Evolutionary conservation across 495 filamentous ascomycete genomes (phyloP).

Genomic region (Penicillium paxilli): DNA sequence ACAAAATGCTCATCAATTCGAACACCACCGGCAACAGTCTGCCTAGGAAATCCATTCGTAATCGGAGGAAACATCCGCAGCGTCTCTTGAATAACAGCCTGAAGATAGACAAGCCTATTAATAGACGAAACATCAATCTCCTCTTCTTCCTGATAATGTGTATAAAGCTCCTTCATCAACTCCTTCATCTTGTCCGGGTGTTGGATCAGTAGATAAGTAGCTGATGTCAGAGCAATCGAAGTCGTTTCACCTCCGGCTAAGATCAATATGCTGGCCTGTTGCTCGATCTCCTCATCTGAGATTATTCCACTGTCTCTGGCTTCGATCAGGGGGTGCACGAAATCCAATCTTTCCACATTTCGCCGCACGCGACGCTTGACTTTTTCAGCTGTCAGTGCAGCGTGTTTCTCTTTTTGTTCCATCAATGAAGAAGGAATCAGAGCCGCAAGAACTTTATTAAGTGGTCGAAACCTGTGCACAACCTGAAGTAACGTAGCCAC

Average conservation of each 20-base stretch:
- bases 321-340: not conserved
- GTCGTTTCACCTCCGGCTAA: not conserved
- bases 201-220: not conserved
- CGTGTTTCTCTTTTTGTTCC: not conserved
- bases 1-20: not conserved
- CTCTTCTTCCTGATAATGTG: not conserved
- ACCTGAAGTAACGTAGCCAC: not conserved
- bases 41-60: not conserved
- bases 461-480: not conserved
- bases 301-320: not conserved
- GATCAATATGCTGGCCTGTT: not conserved
- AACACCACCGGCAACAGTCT: not conserved
- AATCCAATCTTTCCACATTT: not conserved
- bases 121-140: not conserved
- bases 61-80: conserved; percentile 1
- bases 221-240: not conserved
- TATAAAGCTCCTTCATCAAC: not conserved
- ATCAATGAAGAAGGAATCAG: not conserved
- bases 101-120: not conserved
- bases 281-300: not conserved
- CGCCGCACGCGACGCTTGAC: not conserved
- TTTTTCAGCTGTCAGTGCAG: not conserved
- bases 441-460: not conserved
- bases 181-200: not conserved
- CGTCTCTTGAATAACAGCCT: conserved; percentile 7